Conservation (phyloP, 2,329 filamentous ascomycete species). For the Camptophora hylomeconis region DNA sequence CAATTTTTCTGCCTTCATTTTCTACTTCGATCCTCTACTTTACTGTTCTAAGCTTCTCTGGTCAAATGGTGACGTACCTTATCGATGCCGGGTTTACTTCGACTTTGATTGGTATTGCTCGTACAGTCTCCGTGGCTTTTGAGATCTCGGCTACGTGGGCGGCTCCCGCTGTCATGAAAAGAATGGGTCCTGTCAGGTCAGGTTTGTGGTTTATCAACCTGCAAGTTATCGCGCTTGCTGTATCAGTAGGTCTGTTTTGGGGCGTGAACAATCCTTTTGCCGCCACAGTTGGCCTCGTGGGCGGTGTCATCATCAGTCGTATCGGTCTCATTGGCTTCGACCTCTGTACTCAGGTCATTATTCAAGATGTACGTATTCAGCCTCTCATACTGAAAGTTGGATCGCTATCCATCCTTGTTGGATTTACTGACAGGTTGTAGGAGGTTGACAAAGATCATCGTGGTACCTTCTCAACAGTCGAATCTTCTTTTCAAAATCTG, state of each 20-base stretch:
- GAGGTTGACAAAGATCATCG: constrained; percentile 41
- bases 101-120: constrained; percentile 31
- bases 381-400: no score
- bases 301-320: constrained; percentile 42
- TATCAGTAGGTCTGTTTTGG: neutral
- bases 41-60: constrained; percentile 42
- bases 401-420: no score
- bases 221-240: neutral
- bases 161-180: constrained; percentile 36
- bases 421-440: no score
- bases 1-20: constrained; percentile 33
- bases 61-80: constrained; percentile 41
- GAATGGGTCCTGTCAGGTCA: constrained; percentile 46
- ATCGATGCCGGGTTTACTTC: constrained; percentile 2
- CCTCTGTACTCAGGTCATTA: constrained; percentile 44
- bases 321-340: constrained; percentile 51
- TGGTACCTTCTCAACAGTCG: constrained; percentile 56
- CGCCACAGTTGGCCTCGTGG: constrained; percentile 34
- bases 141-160: constrained; percentile 42
- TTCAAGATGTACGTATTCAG: constrained; percentile 41
- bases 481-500: constrained; percentile 54
- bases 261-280: constrained; percentile 19
- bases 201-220: constrained; percentile 48
- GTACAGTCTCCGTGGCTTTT: constrained; percentile 35
- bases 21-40: constrained; percentile 40